These are phyloP conservation scores for Centaurea solstitialis DNA, from an alignment of 129 eudicot species.

Conservation along the genomic window DNA sequence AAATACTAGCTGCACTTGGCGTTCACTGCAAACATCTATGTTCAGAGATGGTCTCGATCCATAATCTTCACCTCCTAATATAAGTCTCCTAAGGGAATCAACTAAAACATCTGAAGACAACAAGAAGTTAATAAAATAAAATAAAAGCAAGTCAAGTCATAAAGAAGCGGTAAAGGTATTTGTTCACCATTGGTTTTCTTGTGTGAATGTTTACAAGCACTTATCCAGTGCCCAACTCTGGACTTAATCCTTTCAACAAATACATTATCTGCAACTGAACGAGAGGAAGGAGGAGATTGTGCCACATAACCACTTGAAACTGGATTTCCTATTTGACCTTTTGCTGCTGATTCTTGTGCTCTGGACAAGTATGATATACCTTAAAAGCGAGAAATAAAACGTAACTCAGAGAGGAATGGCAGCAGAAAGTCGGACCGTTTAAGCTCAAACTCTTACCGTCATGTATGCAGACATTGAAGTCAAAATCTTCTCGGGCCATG, in stretches of 20 bases:
- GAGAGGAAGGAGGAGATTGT: slow-evolving; percentile 56
- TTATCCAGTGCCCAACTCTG: slow-evolving; percentile 68
- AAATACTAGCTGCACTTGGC: slow-evolving; percentile 84
- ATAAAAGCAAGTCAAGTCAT: background rate
- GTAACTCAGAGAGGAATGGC: slow-evolving; percentile 6
- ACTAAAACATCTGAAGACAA: slow-evolving; percentile 68
- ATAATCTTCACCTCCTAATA: slow-evolving; percentile 59
- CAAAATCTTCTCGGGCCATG: slow-evolving; percentile 87
- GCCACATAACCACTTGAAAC: slow-evolving; percentile 23
- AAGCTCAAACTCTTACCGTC: slow-evolving; percentile 51
- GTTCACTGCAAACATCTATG: slow-evolving; percentile 95
- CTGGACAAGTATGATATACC: slow-evolving; percentile 96
- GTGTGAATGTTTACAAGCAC: slow-evolving; percentile 54
- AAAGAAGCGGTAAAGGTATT: background rate
- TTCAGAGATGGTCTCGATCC: slow-evolving; percentile 83
- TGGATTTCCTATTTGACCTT: slow-evolving; percentile 36
- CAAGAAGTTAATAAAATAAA: background rate
- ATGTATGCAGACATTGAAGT: slow-evolving; percentile 82
- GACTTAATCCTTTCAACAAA: slow-evolving; percentile 68
- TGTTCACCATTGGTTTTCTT: slow-evolving; percentile 55
- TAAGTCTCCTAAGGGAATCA: slow-evolving; percentile 66
- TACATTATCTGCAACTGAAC: slow-evolving; percentile 82
- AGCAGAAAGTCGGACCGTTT: slow-evolving; percentile 12
- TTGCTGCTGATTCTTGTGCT: slow-evolving; percentile 76
- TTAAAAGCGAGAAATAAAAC: slow-evolving; percentile 27